These are phyloP conservation scores for Lodderomyces orthopsilosis DNA, from an alignment of 1,139 yeast species.

Conservation along the genomic window DNA sequence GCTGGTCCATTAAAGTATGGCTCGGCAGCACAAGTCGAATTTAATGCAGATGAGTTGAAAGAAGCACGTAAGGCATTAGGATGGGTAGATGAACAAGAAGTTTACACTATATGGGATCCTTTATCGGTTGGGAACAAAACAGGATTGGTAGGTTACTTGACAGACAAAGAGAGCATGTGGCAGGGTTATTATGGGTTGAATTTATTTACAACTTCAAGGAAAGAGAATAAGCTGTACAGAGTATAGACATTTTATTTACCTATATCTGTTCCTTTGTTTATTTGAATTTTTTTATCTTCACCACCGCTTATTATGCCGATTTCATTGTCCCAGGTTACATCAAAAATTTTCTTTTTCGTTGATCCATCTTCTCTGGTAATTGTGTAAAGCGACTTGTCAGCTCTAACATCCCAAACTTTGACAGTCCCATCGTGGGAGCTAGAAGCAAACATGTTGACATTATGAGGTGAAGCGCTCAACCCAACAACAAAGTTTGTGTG, in stretches of 20 bases:
- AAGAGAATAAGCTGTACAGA: conserved; percentile 19
- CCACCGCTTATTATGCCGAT: conserved; percentile 93
- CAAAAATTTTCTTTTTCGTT: conserved; percentile 65
- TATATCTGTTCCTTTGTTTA: conserved; percentile 57
- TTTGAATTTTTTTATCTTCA: conserved; percentile 87
- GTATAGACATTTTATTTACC: conserved; percentile 20
- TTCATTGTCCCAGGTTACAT: conserved; percentile 77
- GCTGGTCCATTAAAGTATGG: conserved; percentile 89
- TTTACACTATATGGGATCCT: conserved; percentile 11
- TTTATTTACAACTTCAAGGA: conserved; percentile 41
- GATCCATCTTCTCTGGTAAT: conserved; percentile 62
- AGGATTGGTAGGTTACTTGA: conserved; percentile 48
- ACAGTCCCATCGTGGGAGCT: conserved; percentile 96
- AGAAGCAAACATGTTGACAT: conserved; percentile 77
- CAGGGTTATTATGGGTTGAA: conserved; percentile 72
- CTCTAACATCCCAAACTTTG: conserved; percentile 93
- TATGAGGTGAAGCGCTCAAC: conserved; percentile 68
- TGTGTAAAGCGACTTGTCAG: conserved; percentile 83
- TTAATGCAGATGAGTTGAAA: conserved; percentile 62
- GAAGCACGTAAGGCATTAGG: conserved; percentile 53
- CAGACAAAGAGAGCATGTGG: conserved; percentile 66
- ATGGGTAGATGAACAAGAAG: conserved; percentile 49
- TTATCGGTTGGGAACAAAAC: conserved; percentile 21
- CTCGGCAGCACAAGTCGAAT: conserved; percentile 75
- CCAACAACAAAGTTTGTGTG: conserved; percentile 90